Conservation (phyloP, 441 rosid species). For the Aquilaria agallochum region DNA sequence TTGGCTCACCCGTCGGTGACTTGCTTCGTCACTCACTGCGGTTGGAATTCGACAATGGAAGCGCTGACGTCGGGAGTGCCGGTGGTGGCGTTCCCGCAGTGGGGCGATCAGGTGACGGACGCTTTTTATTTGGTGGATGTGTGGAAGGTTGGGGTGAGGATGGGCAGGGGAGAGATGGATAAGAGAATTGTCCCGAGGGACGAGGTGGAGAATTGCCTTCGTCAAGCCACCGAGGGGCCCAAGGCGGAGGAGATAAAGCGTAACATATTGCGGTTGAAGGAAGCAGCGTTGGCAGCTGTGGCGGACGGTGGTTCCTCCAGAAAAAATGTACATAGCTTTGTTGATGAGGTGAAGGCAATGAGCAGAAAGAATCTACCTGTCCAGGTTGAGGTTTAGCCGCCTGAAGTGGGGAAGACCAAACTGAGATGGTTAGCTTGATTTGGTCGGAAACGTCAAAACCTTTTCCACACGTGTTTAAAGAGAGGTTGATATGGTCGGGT, state of each 20-base stretch:
- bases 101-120: conserved; percentile 89
- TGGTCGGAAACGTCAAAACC: too few relatives aligned
- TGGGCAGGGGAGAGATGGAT: conserved; percentile 65
- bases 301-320: conserved; percentile 74
- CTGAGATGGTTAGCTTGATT: too few relatives aligned
- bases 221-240: conserved; percentile 45
- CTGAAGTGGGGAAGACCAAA: too few relatives aligned
- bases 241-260: conserved; percentile 49
- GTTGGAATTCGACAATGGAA: conserved; percentile 88
- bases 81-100: conserved; percentile 66
- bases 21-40: conserved; percentile 80
- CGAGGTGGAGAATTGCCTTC: conserved; percentile 55
- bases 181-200: conserved; percentile 51
- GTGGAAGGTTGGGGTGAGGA: conserved; percentile 56
- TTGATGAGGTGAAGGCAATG: conserved; percentile 48
- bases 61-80: conserved; percentile 61
- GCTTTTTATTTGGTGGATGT: conserved; percentile 63
- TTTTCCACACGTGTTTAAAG: too few relatives aligned
- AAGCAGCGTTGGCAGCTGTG: conserved; percentile 59
- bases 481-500: too few relatives aligned
- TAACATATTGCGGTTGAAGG: conserved; percentile 68
- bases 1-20: conserved; percentile 57
- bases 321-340: conserved; percentile 51
- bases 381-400: too few relatives aligned
- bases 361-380: conserved; percentile 6